phyloP scores from a whole-genome alignment of 2,329 filamentous ascomycete species.

The Penicillium sp. region DNA sequence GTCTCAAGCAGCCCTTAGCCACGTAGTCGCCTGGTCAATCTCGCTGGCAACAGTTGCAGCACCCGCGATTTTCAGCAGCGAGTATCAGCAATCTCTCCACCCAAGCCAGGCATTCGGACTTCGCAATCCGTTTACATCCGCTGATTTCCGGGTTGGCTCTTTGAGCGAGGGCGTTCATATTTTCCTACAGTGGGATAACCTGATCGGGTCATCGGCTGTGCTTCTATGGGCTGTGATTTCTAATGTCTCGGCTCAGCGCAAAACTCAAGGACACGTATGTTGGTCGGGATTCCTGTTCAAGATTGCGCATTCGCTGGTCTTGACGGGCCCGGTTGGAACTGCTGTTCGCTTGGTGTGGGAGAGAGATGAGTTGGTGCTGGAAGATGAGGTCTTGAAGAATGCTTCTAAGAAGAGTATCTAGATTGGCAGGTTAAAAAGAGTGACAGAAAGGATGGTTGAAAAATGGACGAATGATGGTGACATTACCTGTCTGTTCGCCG shows the following conservation, averaged over 20 bases:
- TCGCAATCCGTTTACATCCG: constrained; percentile 31
- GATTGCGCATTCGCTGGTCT: constrained; percentile 28
- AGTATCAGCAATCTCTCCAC: constrained; percentile 32
- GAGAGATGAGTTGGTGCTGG: constrained; percentile 42
- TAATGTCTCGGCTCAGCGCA: constrained; percentile 27
- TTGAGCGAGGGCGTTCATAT: constrained; percentile 41
- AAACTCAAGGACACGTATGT: constrained; percentile 22
- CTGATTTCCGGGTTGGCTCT: constrained; percentile 25
- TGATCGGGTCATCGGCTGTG: constrained; percentile 40
- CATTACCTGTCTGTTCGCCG: no score
- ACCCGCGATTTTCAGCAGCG: constrained; percentile 32
- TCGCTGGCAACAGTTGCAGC: constrained; percentile 35
- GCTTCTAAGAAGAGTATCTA: constrained; percentile 16
- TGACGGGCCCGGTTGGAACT: constrained; percentile 44
- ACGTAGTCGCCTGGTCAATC: constrained; percentile 40
- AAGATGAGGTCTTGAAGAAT: constrained; percentile 16
- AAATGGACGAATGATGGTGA: no score
- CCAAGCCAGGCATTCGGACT: constrained; percentile 36
- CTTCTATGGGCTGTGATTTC: constrained; percentile 45
- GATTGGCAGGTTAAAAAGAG: neutral
- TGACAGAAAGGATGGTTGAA: no score
- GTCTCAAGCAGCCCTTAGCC: constrained; percentile 34
- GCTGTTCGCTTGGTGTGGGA: constrained; percentile 48
- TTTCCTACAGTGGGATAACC: constrained; percentile 50
- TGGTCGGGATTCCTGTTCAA: constrained; percentile 31